Evolutionary conservation across 1,284 basidiomycete genomes (phyloP).

Genomic region (Ustilago lituana): DNA sequence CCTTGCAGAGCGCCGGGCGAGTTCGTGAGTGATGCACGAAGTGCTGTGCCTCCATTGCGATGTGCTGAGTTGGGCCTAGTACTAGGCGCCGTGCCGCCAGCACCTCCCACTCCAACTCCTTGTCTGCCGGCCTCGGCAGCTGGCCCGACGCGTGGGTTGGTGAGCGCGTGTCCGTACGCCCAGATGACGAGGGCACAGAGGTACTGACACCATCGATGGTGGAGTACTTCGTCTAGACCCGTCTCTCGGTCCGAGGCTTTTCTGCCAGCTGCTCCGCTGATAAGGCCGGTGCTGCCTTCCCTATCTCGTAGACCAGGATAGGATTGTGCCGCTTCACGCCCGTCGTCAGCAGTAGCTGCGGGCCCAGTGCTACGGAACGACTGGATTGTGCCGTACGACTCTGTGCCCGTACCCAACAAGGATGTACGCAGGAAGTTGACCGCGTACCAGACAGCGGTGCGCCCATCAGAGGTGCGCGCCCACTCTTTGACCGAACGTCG

Average conservation of each 20-base stretch:
- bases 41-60: slow-evolving; percentile 4
- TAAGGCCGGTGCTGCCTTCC: slow-evolving; percentile 4
- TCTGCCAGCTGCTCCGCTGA: slow-evolving; percentile 4
- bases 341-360: slow-evolving; percentile 11
- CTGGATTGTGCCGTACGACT: slow-evolving; percentile 40
- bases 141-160: slow-evolving; percentile 22
- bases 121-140: slow-evolving; percentile 7
- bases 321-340: neutral
- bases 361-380: slow-evolving; percentile 14
- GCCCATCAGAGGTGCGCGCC: slow-evolving; percentile 45
- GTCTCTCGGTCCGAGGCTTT: slow-evolving; percentile 28
- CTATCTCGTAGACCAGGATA: slow-evolving; percentile 19
- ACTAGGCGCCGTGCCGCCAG: slow-evolving; percentile 5
- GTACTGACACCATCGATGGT: slow-evolving; percentile 55
- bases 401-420: slow-evolving; percentile 32
- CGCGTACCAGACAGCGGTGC: slow-evolving; percentile 50
- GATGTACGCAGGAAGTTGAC: slow-evolving; percentile 49
- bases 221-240: slow-evolving; percentile 50
- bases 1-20: slow-evolving; percentile 28
- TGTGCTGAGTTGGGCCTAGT: slow-evolving; percentile 17
- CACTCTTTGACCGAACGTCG: slow-evolving; percentile 49
- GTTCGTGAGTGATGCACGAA: slow-evolving; percentile 6
- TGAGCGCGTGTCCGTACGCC: slow-evolving; percentile 52
- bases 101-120: neutral
- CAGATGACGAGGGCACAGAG: slow-evolving; percentile 52